Evolutionary conservation across 148 eudicot genomes (phyloP).

Genomic region (Arctostaphylos glauca): DNA sequence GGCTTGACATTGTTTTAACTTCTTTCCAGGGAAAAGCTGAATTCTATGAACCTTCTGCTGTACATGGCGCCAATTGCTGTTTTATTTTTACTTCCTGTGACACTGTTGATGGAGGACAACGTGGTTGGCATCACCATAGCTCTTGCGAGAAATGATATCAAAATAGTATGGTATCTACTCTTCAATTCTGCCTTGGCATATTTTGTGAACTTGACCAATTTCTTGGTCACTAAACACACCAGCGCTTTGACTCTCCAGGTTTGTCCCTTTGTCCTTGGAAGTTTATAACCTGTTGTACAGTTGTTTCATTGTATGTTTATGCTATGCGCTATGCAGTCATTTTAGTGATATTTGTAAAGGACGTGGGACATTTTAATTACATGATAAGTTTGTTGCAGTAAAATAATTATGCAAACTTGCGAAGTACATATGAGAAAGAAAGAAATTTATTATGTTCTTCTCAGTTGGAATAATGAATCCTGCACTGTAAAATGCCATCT

Average conservation of each 20-base stretch:
- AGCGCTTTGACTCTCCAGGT: conserved; percentile 97
- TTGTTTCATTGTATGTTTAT: too few relatives aligned
- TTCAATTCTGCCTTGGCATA: conserved; percentile 84
- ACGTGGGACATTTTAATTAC: background rate
- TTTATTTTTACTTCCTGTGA: conserved; percentile 67
- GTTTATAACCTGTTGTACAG: background rate
- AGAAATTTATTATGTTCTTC: background rate
- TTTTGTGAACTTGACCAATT: conserved; percentile 81
- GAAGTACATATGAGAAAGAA: background rate
- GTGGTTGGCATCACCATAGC: conserved; percentile 77
- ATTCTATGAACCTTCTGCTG: conserved; percentile 88
- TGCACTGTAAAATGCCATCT: background rate
- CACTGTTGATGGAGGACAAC: conserved; percentile 72
- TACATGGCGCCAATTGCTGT: conserved; percentile 95
- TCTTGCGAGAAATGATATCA: conserved; percentile 60
- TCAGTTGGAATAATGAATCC: background rate
- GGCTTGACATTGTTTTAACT: background rate
- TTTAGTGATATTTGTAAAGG: conserved; percentile 4
- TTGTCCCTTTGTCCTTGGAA: conserved; percentile 7
- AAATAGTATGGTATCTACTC: conserved; percentile 71
- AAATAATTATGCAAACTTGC: background rate
- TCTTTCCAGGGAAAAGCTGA: conserved; percentile 76
- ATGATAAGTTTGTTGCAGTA: background rate
- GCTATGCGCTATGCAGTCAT: background rate
- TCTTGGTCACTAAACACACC: conserved; percentile 95